Conservation (phyloP, 257 asterid genomes). For the Linderniella brevidens region DNA sequence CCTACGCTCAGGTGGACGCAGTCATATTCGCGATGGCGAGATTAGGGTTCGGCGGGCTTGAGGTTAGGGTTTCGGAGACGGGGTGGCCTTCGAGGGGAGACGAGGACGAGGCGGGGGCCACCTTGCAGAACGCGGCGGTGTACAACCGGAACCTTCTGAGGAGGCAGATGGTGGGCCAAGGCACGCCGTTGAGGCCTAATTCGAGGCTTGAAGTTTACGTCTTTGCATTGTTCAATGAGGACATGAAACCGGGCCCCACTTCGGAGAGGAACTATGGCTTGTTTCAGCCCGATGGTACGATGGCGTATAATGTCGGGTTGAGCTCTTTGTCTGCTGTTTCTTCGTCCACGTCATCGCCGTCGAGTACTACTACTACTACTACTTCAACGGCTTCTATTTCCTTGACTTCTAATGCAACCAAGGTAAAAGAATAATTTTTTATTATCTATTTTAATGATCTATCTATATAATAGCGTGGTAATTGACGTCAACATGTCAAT, state of each 20-base stretch:
- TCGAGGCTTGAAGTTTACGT: slow-evolving; percentile 31
- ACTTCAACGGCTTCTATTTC: not conserved
- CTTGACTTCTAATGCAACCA: slow-evolving; percentile 1
- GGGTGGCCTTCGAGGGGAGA: slow-evolving; percentile 10
- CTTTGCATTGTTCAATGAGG: slow-evolving; percentile 55
- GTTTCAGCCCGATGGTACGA: slow-evolving; percentile 41
- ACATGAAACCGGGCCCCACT: slow-evolving; percentile 53
- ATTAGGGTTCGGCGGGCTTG: slow-evolving; percentile 1
- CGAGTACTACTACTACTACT: no score
- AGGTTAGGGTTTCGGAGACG: slow-evolving; percentile 6
- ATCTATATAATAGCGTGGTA: not conserved
- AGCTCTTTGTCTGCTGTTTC: not conserved
- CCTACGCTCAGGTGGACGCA: slow-evolving; percentile 9
- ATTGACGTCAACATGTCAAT: not conserved
- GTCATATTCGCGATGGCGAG: slow-evolving; percentile 5
- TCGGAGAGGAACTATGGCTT: slow-evolving; percentile 57
- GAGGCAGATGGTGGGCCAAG: slow-evolving; percentile 5
- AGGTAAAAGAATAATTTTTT: not conserved
- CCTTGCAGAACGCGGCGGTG: slow-evolving; percentile 1
- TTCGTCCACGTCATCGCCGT: not conserved
- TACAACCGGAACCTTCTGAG: slow-evolving; percentile 7
- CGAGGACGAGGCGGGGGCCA: slow-evolving; percentile 1
- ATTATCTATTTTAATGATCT: not conserved
- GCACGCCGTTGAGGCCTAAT: slow-evolving; percentile 7
- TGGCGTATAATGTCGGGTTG: slow-evolving; percentile 6